A percentile compares a stretch with the other conserved stretches of the same genome.
Conservation (phyloP, 2,329 filamentous ascomycete species). For the Pestalotiopsis sp. region DNA sequence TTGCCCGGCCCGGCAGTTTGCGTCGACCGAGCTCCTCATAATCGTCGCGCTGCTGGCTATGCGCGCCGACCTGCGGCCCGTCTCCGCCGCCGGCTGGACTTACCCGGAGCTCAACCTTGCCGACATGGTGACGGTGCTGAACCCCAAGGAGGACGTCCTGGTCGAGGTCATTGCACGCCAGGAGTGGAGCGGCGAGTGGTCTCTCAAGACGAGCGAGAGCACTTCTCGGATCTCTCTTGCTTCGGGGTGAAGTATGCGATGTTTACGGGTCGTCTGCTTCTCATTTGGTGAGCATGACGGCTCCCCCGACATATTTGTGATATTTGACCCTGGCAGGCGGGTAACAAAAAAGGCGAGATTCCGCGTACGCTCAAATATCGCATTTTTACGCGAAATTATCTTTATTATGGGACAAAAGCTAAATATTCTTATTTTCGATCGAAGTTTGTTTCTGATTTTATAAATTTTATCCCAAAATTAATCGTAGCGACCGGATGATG, state of each 20-base stretch:
- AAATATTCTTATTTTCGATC: too few species aligned
- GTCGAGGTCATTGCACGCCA: neutral
- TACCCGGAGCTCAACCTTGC: slow-evolving; percentile 14
- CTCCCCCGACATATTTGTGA: too few species aligned
- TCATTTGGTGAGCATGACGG: too few species aligned
- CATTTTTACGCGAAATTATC: too few species aligned
- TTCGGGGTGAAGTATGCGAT: neutral
- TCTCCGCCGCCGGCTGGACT: neutral
- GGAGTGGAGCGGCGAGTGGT: neutral
- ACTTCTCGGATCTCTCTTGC: slow-evolving; percentile 4
- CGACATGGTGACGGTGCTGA: slow-evolving; percentile 13
- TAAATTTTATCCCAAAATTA: too few species aligned
- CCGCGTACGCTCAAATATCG: too few species aligned
- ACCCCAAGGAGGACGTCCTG: neutral
- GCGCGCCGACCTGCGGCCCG: slow-evolving; percentile 23
- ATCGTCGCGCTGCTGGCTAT: slow-evolving; percentile 26
- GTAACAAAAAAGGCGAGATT: too few species aligned
- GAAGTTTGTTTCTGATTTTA: too few species aligned
- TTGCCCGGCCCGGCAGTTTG: slow-evolving; percentile 32
- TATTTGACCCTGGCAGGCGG: too few species aligned
- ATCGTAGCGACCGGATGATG: too few species aligned
- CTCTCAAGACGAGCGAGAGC: slow-evolving; percentile 9
- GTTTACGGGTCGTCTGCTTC: too few species aligned
- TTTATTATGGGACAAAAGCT: too few species aligned
- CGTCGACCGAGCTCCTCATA: slow-evolving; percentile 28